Percentiles rank a stretch among this genome's conserved stretches.
Evolutionary conservation across 2,329 filamentous ascomycete genomes (phyloP).

Genomic region (Amauroascus verrucosus): DNA sequence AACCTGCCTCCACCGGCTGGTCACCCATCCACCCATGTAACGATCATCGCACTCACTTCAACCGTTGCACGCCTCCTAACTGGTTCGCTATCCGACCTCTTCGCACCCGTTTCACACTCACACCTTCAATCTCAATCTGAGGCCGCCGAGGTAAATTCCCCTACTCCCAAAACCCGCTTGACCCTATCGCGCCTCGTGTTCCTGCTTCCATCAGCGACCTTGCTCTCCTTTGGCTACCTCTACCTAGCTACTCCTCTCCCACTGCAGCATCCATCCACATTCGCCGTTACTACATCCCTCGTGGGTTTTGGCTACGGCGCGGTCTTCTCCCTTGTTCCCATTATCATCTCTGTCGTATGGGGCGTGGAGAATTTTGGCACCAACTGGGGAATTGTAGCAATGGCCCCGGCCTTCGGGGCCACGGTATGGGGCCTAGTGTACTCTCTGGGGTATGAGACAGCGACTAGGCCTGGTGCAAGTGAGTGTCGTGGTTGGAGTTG

Average conservation of each 20-base stretch:
- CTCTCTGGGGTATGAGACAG: slow-evolving; percentile 41
- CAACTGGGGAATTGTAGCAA: slow-evolving; percentile 92
- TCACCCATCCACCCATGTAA: slow-evolving; percentile 72
- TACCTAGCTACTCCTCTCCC: slow-evolving; percentile 72
- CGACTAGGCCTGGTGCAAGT: slow-evolving; percentile 27
- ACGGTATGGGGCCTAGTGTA: slow-evolving; percentile 90
- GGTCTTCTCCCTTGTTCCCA: slow-evolving; percentile 77
- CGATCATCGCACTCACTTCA: slow-evolving; percentile 79
- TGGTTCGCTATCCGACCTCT: slow-evolving; percentile 75
- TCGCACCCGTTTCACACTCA: slow-evolving; percentile 56
- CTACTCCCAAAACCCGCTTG: slow-evolving; percentile 31
- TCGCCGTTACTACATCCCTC: slow-evolving; percentile 74
- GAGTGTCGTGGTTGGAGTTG: slow-evolving; percentile 76
- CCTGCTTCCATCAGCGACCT: slow-evolving; percentile 61
- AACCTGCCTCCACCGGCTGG: slow-evolving; percentile 44
- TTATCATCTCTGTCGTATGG: slow-evolving; percentile 95
- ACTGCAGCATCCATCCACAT: slow-evolving; percentile 64
- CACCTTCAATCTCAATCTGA: slow-evolving; percentile 36
- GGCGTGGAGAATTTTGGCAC: slow-evolving; percentile 97
- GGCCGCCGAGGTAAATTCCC: slow-evolving; percentile 26
- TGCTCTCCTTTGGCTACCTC: slow-evolving; percentile 66
- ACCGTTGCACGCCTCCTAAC: slow-evolving; percentile 85
- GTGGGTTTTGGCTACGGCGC: slow-evolving; percentile 90
- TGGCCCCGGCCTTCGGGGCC: slow-evolving; percentile 78
- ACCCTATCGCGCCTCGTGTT: slow-evolving; percentile 69